Evolutionary conservation across 164 flowering plant genomes (phyloP).

Genomic region (Warburgia ugandensis): DNA sequence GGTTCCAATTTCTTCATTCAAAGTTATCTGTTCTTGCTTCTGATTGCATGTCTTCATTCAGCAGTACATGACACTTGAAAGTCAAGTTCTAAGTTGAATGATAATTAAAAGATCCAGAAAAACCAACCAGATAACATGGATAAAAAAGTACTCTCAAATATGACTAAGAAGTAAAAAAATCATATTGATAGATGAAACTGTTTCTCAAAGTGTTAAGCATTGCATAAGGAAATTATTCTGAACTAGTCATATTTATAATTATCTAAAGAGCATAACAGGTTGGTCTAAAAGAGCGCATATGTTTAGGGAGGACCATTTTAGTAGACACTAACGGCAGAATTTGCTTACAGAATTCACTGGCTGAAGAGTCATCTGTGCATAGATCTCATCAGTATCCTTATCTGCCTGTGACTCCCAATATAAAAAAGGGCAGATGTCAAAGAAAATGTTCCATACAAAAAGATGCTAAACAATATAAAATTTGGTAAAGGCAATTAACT

Average conservation of each 20-base stretch:
- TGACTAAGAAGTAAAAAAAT: too few species aligned
- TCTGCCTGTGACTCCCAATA: constrained; percentile 54
- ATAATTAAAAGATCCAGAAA: too few species aligned
- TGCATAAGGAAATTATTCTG: too few species aligned
- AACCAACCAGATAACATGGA: too few species aligned
- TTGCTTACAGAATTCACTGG: constrained; percentile 82
- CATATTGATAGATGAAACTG: too few species aligned
- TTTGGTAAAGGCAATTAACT: not conserved
- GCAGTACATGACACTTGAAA: too few species aligned
- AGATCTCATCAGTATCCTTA: constrained; percentile 93
- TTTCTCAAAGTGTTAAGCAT: too few species aligned
- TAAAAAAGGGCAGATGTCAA: not conserved
- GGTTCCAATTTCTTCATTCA: not conserved
- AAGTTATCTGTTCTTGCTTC: not conserved
- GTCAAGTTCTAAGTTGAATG: too few species aligned
- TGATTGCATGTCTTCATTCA: too few species aligned
- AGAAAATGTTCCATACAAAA: not conserved
- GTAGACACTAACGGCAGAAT: not conserved
- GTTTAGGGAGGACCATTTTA: not conserved
- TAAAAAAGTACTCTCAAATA: too few species aligned
- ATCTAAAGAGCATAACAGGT: not conserved
- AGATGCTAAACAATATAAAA: not conserved
- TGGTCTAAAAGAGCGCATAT: not conserved
- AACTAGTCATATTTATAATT: not conserved
- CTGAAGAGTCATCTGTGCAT: constrained; percentile 97